A percentile compares a stretch with the other conserved stretches of the same genome.
These are phyloP conservation scores for Entomortierella beljakovae DNA, from an alignment of 192 early-diverging fungal species.

Conservation along the genomic window DNA sequence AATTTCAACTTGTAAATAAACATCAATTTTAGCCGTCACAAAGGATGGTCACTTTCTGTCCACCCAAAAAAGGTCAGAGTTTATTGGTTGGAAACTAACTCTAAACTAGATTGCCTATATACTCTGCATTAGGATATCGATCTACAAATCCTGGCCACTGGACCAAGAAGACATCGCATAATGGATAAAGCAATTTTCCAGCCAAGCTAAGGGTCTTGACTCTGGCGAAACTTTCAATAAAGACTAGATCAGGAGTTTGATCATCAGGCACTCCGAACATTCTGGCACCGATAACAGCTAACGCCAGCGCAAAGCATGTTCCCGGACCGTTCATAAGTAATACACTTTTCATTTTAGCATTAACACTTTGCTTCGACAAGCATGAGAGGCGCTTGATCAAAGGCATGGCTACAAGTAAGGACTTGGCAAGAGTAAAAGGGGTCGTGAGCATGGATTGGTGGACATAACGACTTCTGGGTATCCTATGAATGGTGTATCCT, in stretches of 20 bases:
- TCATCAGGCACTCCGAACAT: conserved; percentile 35
- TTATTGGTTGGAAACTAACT: too few species aligned
- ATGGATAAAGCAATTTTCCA: conserved; percentile 81
- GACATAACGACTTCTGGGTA: conserved; percentile 82
- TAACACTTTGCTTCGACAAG: conserved; percentile 7
- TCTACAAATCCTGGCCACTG: conserved; percentile 82
- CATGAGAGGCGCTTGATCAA: conserved; percentile 37
- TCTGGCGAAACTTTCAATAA: conserved; percentile 94
- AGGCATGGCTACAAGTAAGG: conserved; percentile 58
- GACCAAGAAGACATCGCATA: conserved; percentile 90
- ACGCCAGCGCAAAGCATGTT: conserved; percentile 41
- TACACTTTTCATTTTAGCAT: conserved; percentile 12
- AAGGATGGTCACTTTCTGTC: too few species aligned
- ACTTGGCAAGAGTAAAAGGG: conserved; percentile 55
- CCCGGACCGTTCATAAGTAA: conserved; percentile 50
- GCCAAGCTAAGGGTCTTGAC: conserved; percentile 88
- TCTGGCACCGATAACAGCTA: conserved; percentile 38
- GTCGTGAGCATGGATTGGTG: conserved; percentile 74
- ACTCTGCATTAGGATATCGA: conserved; percentile 70
- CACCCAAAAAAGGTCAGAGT: too few species aligned
- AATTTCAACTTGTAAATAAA: too few species aligned
- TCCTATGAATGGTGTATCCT: conserved; percentile 58
- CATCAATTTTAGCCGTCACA: too few species aligned
- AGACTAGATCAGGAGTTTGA: conserved; percentile 68
- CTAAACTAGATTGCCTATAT: conserved; percentile 75